A percentile compares a stretch with the other conserved stretches of the same genome.
Evolutionary conservation across 202 grass and related monocot genomes (phyloP).

Genomic region (Sporobolus alterniflorus): DNA sequence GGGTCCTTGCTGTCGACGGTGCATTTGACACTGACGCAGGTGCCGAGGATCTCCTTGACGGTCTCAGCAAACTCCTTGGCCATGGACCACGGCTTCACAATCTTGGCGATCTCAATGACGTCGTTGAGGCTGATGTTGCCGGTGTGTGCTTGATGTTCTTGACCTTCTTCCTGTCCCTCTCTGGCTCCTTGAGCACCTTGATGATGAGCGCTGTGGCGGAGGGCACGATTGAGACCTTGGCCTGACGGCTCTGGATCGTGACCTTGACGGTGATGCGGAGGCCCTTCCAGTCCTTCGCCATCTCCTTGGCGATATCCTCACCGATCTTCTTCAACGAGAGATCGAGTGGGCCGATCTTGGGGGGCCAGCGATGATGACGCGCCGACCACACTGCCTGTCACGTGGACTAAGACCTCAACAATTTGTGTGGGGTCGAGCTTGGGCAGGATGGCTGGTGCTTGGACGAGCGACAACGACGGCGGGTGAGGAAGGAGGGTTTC

Average conservation of each 20-base stretch:
- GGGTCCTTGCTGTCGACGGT: conserved; percentile 88
- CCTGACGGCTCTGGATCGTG: conserved; percentile 89
- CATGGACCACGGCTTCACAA: conserved; percentile 73
- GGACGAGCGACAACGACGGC: background rate
- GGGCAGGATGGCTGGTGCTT: conserved; percentile 59
- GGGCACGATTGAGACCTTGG: conserved; percentile 89
- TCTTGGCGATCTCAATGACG: conserved; percentile 73
- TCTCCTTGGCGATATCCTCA: conserved; percentile 97
- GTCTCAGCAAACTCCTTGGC: conserved; percentile 80
- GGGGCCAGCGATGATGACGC: conserved; percentile 80
- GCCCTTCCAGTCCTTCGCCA: conserved; percentile 94
- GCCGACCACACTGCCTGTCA: conserved; percentile 86
- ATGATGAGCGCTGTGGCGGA: conserved; percentile 87
- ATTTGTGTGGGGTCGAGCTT: conserved; percentile 86
- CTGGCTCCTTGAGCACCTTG: conserved; percentile 87
- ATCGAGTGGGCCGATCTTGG: conserved; percentile 89
- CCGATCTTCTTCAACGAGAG: conserved; percentile 97
- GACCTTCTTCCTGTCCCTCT: conserved; percentile 83
- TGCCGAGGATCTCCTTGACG: conserved; percentile 86
- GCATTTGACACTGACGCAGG: conserved; percentile 83
- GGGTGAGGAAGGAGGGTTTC: background rate
- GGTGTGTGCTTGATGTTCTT: conserved; percentile 91
- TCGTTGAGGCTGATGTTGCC: conserved; percentile 89
- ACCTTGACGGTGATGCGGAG: conserved; percentile 94
- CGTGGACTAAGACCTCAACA: conserved; percentile 88